Evolutionary conservation across 805 yeast genomes (phyloP).

Genomic region (Starmerella potacharoeniae): DNA sequence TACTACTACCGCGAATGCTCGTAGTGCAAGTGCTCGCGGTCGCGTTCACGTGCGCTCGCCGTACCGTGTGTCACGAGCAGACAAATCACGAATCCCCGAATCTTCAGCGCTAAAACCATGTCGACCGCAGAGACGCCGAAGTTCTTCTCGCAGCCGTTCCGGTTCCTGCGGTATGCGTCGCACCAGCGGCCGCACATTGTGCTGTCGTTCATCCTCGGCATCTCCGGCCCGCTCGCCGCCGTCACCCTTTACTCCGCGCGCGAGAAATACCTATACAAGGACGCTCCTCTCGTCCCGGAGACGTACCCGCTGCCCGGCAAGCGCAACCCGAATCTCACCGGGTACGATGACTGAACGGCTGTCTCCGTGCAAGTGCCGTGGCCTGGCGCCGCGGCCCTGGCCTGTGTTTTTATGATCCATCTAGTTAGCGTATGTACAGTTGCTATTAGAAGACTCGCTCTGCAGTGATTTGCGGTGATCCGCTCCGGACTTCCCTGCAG

Average conservation of each 20-base stretch:
- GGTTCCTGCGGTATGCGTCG: slow-evolving; percentile 51
- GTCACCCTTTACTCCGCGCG: slow-evolving; percentile 53
- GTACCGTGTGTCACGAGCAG: not conserved
- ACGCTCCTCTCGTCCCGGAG: slow-evolving; percentile 53
- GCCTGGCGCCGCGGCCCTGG: too few species aligned
- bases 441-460: not conserved
- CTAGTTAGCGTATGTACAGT: not conserved
- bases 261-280: slow-evolving; percentile 53
- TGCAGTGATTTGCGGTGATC: not conserved
- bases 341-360: slow-evolving; percentile 27
- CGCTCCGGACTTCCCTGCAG: not conserved
- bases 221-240: slow-evolving; percentile 55
- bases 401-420: not conserved
- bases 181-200: slow-evolving; percentile 67
- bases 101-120: not conserved
- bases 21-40: too few species aligned
- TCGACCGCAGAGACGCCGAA: slow-evolving; percentile 20
- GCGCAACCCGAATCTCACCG: slow-evolving; percentile 25
- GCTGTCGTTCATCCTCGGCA: slow-evolving; percentile 51
- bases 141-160: slow-evolving; percentile 29
- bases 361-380: too few species aligned
- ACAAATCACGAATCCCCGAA: slow-evolving; percentile 2
- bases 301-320: slow-evolving; percentile 31
- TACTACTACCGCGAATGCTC: too few species aligned
- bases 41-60: not conserved